These are phyloP conservation scores for Rhytidhysteron rufulum DNA, from an alignment of 2,329 filamentous ascomycete genomes.

Conservation along the genomic window DNA sequence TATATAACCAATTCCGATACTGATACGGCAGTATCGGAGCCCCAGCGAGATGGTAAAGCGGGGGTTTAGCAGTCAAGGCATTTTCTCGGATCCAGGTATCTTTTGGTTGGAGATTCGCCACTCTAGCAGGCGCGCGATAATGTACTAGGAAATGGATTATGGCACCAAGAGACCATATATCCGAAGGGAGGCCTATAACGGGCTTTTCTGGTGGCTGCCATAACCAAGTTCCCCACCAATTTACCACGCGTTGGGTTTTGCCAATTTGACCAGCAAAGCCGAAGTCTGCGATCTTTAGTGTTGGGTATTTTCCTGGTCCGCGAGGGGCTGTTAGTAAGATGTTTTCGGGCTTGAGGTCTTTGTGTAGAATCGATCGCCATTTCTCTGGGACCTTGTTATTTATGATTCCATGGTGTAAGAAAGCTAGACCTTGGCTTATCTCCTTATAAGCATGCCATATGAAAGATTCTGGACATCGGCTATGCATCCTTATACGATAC, in stretches of 20 bases:
- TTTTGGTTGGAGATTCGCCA: not conserved
- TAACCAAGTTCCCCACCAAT: not conserved
- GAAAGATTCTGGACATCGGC: not conserved
- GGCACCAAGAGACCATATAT: slow-evolving; percentile 11
- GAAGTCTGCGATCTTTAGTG: not conserved
- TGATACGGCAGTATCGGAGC: not conserved
- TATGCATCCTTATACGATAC: not conserved
- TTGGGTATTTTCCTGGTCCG: not conserved
- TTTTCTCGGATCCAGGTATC: not conserved
- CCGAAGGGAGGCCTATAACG: not conserved
- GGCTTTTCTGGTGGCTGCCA: slow-evolving; percentile 8
- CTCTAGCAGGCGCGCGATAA: not conserved
- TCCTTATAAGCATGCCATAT: slow-evolving; percentile 2
- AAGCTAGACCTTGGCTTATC: not conserved
- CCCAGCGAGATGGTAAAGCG: too few relatives aligned
- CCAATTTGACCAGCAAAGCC: not conserved
- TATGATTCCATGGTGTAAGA: not conserved
- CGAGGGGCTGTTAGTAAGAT: not conserved
- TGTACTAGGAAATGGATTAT: slow-evolving; percentile 7
- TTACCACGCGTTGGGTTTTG: not conserved
- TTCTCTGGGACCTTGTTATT: not conserved
- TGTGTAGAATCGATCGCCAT: not conserved
- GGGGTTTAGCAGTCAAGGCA: too few relatives aligned
- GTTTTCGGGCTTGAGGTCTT: not conserved
- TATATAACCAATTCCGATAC: not conserved